A percentile compares a stretch with the other conserved stretches of the same genome.
phyloP scores from a whole-genome alignment of 306 rosid genomes.

The Lathyrus sativus region DNA sequence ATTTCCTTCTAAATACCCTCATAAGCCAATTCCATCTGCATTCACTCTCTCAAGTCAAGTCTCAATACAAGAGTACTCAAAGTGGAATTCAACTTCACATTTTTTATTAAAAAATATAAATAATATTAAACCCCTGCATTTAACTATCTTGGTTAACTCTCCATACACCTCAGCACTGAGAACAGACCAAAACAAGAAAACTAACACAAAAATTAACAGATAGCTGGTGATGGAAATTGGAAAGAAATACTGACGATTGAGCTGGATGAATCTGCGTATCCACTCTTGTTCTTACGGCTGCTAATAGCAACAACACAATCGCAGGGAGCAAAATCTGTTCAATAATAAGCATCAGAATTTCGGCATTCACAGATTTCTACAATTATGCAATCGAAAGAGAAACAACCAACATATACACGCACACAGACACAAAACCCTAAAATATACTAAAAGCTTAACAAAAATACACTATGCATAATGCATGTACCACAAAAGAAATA shows the following conservation, averaged over 20 bases:
- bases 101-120: neutral
- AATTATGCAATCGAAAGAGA: slow-evolving; percentile 19
- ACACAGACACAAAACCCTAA: slow-evolving; percentile 1
- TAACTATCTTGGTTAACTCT: slow-evolving; percentile 7
- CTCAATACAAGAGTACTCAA: neutral
- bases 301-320: slow-evolving; percentile 75
- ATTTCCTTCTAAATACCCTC: slow-evolving; percentile 19
- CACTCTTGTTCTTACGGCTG: slow-evolving; percentile 76
- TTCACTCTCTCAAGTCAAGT: slow-evolving; percentile 14
- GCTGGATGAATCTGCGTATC: slow-evolving; percentile 89
- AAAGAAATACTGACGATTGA: slow-evolving; percentile 66
- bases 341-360: slow-evolving; percentile 35
- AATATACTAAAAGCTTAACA: neutral
- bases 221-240: slow-evolving; percentile 30
- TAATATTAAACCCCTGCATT: slow-evolving; percentile 17
- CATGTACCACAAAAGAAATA: neutral
- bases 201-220: slow-evolving; percentile 1
- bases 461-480: neutral
- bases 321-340: slow-evolving; percentile 93
- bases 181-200: neutral
- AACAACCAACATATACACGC: neutral
- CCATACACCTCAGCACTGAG: neutral
- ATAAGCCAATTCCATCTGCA: slow-evolving; percentile 14
- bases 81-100: slow-evolving; percentile 17
- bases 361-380: neutral